These are phyloP conservation scores for Aquilaria yunnanensis DNA, from an alignment of 345 rosid genomes.

Conservation along the genomic window DNA sequence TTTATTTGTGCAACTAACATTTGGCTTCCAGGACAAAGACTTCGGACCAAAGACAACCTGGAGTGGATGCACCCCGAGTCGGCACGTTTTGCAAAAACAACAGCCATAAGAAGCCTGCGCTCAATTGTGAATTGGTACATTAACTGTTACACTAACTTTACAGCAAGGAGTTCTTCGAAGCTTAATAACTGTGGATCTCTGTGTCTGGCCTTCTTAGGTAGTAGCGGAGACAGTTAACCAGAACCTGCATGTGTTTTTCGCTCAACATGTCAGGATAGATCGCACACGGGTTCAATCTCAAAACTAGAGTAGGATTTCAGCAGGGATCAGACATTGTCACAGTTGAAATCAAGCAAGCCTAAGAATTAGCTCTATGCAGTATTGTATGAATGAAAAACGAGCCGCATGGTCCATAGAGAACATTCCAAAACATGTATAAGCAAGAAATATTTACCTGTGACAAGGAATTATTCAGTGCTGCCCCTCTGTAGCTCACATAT, in stretches of 20 bases:
- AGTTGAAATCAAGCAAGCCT: too few species aligned
- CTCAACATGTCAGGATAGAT: too few species aligned
- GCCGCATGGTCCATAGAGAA: not conserved
- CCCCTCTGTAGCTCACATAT: conserved; percentile 92
- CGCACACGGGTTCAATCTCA: too few species aligned
- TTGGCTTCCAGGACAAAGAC: not conserved
- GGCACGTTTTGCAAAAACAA: not conserved
- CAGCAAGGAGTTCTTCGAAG: conserved; percentile 3
- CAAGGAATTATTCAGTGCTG: conserved; percentile 61
- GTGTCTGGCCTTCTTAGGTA: conserved; percentile 93
- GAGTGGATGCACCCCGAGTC: not conserved
- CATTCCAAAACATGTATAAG: not conserved
- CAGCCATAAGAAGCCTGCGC: conserved; percentile 8
- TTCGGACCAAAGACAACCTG: conserved; percentile 6
- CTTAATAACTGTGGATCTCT: conserved; percentile 72
- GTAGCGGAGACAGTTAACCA: conserved; percentile 78
- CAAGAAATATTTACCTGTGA: conserved; percentile 50
- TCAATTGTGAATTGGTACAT: conserved; percentile 6
- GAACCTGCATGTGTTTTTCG: conserved; percentile 39
- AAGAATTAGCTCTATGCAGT: too few species aligned
- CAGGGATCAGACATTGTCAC: too few species aligned
- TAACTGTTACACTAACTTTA: conserved; percentile 14
- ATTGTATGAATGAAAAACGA: not conserved
- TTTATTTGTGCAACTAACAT: not conserved
- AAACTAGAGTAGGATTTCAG: too few species aligned